These are phyloP conservation scores for Pseudozyma hubeiensis DNA, from an alignment of 1,284 basidiomycete species.

Conservation along the genomic window DNA sequence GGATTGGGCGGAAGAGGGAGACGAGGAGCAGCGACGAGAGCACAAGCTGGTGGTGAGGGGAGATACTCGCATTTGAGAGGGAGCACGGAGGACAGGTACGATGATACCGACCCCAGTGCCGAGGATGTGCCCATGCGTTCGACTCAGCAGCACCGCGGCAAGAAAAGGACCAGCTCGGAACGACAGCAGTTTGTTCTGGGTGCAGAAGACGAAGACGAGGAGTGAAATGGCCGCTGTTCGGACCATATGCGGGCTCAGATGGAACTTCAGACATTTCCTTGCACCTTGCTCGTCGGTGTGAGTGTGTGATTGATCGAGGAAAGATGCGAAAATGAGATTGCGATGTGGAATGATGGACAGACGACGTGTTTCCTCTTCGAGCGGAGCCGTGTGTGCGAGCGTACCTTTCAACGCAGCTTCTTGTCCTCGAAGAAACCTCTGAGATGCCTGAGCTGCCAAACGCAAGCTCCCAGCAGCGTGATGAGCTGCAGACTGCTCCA, in stretches of 20 bases:
- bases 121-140: slow-evolving; percentile 2
- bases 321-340: too few relatives aligned
- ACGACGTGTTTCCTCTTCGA: too few relatives aligned
- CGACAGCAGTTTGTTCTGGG: slow-evolving; percentile 50
- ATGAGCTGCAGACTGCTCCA: slow-evolving; percentile 89
- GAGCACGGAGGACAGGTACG: slow-evolving; percentile 9
- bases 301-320: too few relatives aligned
- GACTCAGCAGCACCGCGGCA: slow-evolving; percentile 5
- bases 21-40: background rate
- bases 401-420: slow-evolving; percentile 58
- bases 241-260: background rate
- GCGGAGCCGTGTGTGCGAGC: background rate
- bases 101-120: background rate
- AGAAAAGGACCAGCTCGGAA: slow-evolving; percentile 12
- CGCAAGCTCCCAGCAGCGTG: slow-evolving; percentile 84
- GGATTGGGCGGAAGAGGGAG: background rate
- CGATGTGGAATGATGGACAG: too few relatives aligned
- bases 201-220: slow-evolving; percentile 27
- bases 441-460: slow-evolving; percentile 92
- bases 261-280: background rate
- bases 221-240: background rate
- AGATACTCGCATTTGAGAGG: slow-evolving; percentile 24
- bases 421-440: slow-evolving; percentile 66
- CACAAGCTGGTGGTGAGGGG: slow-evolving; percentile 1
- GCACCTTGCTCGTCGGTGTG: too few relatives aligned